A percentile compares a stretch with the other conserved stretches of the same genome.
Evolutionary conservation across 345 rosid species (phyloP).

Genomic region (Eucalyptus urophylla): DNA sequence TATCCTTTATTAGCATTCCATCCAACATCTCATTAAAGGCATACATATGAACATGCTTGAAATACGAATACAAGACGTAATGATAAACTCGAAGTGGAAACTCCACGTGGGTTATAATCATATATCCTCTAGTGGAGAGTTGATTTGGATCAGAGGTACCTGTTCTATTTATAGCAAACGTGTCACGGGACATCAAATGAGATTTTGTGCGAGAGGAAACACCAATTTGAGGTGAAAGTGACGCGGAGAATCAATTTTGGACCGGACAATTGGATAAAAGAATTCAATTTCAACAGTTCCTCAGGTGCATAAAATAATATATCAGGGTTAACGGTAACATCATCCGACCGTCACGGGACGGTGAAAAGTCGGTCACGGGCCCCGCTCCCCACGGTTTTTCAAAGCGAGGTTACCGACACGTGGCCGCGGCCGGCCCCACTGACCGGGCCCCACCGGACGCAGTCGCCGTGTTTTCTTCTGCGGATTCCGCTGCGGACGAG

Average conservation of each 20-base stretch:
- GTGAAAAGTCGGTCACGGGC: background rate
- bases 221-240: background rate
- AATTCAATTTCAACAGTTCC: background rate
- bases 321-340: background rate
- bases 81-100: background rate
- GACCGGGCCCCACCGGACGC: background rate
- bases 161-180: background rate
- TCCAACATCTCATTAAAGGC: no score
- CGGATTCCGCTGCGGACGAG: background rate
- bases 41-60: fast-evolving
- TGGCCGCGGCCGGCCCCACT: background rate
- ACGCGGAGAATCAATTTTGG: background rate
- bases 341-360: background rate
- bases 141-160: background rate
- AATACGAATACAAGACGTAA: fast-evolving
- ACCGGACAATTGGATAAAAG: background rate
- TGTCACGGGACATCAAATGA: background rate
- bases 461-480: background rate
- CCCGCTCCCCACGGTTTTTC: background rate
- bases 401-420: background rate
- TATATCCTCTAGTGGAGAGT: background rate
- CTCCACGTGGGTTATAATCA: background rate
- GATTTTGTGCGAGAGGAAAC: background rate
- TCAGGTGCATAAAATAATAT: background rate
- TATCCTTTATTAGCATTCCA: background rate